Conservation (phyloP, 192 early-diverging fungal genomes). For the Umbelopsis ramanniana region DNA sequence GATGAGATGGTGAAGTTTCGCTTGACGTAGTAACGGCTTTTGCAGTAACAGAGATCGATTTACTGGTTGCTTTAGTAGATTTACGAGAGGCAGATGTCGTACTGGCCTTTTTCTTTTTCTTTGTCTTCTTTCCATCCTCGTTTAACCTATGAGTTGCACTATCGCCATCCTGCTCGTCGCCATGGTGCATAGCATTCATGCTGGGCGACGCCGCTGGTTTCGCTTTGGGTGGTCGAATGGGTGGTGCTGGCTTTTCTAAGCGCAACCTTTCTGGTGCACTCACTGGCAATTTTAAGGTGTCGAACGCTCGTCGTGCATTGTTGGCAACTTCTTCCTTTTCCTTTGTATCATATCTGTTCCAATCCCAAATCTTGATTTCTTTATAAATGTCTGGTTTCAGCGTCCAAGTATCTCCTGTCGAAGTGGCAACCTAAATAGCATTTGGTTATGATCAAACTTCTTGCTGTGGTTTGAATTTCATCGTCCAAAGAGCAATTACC, state of each 20-base stretch:
- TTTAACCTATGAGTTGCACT: background rate
- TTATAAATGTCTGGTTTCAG: conserved; percentile 31
- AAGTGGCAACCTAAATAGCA: conserved; percentile 7
- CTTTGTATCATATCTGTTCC: conserved; percentile 27
- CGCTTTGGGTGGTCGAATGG: background rate
- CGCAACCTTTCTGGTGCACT: conserved; percentile 23
- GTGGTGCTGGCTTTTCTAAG: conserved; percentile 1
- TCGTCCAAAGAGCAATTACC: background rate
- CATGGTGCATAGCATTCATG: background rate
- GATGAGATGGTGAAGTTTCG: conserved; percentile 10
- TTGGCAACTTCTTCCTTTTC: conserved; percentile 26
- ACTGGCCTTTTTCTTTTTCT: conserved; percentile 9
- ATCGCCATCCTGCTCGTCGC: background rate
- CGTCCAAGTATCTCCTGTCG: conserved; percentile 20
- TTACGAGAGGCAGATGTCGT: background rate
- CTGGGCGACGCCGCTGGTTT: background rate
- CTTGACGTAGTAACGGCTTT: background rate
- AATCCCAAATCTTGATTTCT: conserved; percentile 37
- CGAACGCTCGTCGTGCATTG: conserved; percentile 29
- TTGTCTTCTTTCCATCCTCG: background rate
- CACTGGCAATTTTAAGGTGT: conserved; percentile 23
- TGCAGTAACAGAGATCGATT: background rate
- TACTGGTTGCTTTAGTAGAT: background rate
- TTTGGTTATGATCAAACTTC: background rate
- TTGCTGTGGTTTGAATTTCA: background rate